Percentiles rank a stretch among this genome's conserved stretches.
Evolutionary conservation across 2,329 filamentous ascomycete species (phyloP).

Genomic region (Talaromyces funiculosus): DNA sequence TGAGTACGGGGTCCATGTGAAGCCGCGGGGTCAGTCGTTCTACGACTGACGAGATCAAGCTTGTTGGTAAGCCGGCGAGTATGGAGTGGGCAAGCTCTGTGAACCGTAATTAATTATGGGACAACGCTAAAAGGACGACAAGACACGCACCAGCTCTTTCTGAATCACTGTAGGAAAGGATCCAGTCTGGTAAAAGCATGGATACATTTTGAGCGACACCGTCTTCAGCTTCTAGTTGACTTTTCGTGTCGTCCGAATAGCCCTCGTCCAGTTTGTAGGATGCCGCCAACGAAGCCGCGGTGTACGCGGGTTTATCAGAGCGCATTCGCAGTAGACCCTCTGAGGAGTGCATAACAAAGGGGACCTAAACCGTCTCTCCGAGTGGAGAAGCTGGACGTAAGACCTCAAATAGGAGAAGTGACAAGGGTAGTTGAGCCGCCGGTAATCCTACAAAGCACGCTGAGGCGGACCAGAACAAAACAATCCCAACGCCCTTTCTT

Average conservation of each 20-base stretch:
- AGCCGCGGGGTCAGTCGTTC: conserved; percentile 74
- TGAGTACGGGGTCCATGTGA: conserved; percentile 84
- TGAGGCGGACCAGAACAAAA: neutral
- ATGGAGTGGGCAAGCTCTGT: conserved; percentile 75
- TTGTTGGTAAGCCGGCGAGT: conserved; percentile 71
- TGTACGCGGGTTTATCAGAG: conserved; percentile 19
- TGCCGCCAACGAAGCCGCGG: conserved; percentile 26
- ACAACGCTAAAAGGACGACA: conserved; percentile 1
- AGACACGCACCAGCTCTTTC: conserved; percentile 49
- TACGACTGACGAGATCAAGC: conserved; percentile 72
- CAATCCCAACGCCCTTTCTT: neutral
- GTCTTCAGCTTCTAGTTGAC: conserved; percentile 37
- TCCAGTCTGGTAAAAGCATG: conserved; percentile 49
- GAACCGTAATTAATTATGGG: neutral
- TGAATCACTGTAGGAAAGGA: conserved; percentile 49
- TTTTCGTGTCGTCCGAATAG: conserved; percentile 70
- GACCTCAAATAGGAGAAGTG: neutral
- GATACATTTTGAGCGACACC: conserved; percentile 31
- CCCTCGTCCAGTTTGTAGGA: conserved; percentile 70
- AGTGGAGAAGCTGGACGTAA: neutral
- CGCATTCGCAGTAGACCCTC: conserved; percentile 23
- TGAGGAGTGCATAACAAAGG: conserved; percentile 12
- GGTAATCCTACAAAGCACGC: neutral
- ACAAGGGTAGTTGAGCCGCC: neutral
- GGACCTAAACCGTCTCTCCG: neutral